Conservation (phyloP, 352 stramenopile genomes). For the Phytophthora vignae region DNA sequence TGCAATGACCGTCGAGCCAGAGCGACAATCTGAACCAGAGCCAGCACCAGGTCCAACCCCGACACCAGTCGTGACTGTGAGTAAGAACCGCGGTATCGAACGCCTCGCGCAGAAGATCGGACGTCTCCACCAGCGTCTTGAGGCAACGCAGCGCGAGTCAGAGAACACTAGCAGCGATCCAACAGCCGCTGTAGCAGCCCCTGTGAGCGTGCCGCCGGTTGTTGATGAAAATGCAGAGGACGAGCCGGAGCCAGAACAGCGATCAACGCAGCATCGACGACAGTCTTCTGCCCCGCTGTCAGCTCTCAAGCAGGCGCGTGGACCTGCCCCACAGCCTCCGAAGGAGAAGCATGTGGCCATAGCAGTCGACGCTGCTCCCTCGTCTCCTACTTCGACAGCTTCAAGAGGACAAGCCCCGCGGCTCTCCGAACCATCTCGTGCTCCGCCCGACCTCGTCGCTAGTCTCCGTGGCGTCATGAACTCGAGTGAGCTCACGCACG, state of each 20-base stretch:
- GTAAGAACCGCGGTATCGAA: constrained; percentile 52
- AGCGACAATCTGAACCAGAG: constrained; percentile 18
- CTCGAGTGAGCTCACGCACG: constrained; percentile 68
- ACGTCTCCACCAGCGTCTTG: constrained; percentile 53
- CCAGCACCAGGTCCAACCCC: constrained; percentile 3
- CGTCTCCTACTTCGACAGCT: constrained; percentile 12
- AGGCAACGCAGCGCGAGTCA: constrained; percentile 39
- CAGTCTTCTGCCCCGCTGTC: constrained; percentile 21
- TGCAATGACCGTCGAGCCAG: constrained; percentile 1
- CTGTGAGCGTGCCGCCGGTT: constrained; percentile 22
- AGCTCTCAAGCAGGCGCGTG: constrained; percentile 20
- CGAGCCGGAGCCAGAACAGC: constrained; percentile 45
- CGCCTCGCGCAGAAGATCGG: constrained; percentile 58
- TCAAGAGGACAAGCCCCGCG: constrained; percentile 10
- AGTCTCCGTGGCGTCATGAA: constrained; percentile 79
- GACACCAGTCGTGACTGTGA: constrained; percentile 38
- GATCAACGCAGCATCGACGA: constrained; percentile 14
- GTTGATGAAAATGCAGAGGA: constrained; percentile 34
- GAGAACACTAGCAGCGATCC: constrained; percentile 16
- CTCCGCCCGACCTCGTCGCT: constrained; percentile 59
- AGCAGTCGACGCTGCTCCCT: constrained; percentile 4
- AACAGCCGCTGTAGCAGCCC: not conserved
- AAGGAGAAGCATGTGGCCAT: constrained; percentile 42
- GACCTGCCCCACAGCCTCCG: constrained; percentile 5
- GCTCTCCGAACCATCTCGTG: constrained; percentile 33